These are phyloP conservation scores for Lophium mytilinum DNA, from an alignment of 495 filamentous ascomycete species.

Conservation along the genomic window DNA sequence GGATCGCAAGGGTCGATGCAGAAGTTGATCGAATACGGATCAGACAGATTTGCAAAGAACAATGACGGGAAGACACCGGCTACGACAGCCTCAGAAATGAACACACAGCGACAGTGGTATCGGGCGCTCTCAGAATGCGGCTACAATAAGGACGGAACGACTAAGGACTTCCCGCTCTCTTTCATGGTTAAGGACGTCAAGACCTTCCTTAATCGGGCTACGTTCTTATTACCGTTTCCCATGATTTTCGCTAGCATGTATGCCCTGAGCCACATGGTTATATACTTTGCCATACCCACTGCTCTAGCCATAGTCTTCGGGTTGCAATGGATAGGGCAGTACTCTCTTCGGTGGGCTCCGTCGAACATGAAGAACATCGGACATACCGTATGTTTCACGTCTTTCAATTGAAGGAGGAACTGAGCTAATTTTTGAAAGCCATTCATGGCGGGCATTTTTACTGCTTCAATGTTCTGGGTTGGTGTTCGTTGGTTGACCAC, in stretches of 20 bases:
- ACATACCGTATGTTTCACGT: conserved; percentile 57
- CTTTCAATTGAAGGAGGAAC: background rate
- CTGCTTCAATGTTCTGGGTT: conserved; percentile 77
- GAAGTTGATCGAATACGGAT: conserved; percentile 88
- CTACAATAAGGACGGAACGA: conserved; percentile 69
- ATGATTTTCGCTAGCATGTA: conserved; percentile 60
- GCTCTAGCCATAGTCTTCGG: conserved; percentile 55
- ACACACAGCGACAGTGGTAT: conserved; percentile 71
- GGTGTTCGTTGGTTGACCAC: conserved; percentile 63
- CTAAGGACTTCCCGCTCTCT: conserved; percentile 49
- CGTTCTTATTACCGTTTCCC: conserved; percentile 82
- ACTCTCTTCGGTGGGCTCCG: conserved; percentile 70
- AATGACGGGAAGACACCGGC: conserved; percentile 81
- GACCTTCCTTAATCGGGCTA: conserved; percentile 69
- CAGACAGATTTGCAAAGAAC: conserved; percentile 83
- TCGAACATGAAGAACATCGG: conserved; percentile 80
- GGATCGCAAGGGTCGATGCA: conserved; percentile 77
- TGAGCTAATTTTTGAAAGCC: conserved; percentile 44
- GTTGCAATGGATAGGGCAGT: conserved; percentile 71
- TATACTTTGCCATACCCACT: conserved; percentile 68
- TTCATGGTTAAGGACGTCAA: conserved; percentile 61
- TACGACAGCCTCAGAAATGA: conserved; percentile 80
- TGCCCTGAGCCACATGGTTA: conserved; percentile 63
- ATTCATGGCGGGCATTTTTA: conserved; percentile 89
- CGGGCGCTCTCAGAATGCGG: conserved; percentile 77